Evolutionary conservation across 495 filamentous ascomycete species (phyloP).

Genomic region (Penicillium lagena): DNA sequence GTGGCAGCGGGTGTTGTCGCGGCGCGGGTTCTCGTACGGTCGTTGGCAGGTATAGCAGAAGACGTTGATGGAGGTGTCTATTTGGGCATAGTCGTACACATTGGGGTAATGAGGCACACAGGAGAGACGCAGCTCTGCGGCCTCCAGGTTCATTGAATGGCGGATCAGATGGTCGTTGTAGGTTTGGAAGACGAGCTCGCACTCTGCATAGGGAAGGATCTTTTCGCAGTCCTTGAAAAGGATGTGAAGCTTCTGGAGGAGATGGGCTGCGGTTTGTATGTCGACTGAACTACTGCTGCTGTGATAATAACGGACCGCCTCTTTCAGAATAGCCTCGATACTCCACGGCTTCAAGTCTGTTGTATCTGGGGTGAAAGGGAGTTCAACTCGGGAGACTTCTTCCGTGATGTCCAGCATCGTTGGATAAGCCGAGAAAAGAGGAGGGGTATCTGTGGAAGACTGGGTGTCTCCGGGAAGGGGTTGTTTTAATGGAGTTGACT

Average conservation of each 20-base stretch:
- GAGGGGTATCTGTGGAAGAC: background rate
- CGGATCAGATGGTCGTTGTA: conserved; percentile 60
- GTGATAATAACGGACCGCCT: conserved; percentile 39
- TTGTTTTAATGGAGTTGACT: conserved; percentile 27
- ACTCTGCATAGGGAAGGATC: conserved; percentile 39
- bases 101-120: conserved; percentile 54
- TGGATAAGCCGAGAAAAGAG: background rate
- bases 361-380: conserved; percentile 26
- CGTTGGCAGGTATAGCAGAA: conserved; percentile 42
- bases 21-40: conserved; percentile 37
- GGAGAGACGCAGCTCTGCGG: conserved; percentile 61
- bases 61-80: conserved; percentile 37
- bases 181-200: conserved; percentile 49
- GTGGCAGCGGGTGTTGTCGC: conserved; percentile 37
- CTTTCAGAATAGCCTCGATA: conserved; percentile 36
- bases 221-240: conserved; percentile 33
- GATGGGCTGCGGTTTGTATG: conserved; percentile 40
- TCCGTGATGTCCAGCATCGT: conserved; percentile 10
- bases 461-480: conserved; percentile 2
- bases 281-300: conserved; percentile 33
- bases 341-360: conserved; percentile 40
- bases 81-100: conserved; percentile 54
- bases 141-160: conserved; percentile 60
- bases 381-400: conserved; percentile 17
- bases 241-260: conserved; percentile 38